Base-by-base conservation (phyloP, 1,284 basidiomycete genomes). In the Singerocomus rubriflavus region DNA sequence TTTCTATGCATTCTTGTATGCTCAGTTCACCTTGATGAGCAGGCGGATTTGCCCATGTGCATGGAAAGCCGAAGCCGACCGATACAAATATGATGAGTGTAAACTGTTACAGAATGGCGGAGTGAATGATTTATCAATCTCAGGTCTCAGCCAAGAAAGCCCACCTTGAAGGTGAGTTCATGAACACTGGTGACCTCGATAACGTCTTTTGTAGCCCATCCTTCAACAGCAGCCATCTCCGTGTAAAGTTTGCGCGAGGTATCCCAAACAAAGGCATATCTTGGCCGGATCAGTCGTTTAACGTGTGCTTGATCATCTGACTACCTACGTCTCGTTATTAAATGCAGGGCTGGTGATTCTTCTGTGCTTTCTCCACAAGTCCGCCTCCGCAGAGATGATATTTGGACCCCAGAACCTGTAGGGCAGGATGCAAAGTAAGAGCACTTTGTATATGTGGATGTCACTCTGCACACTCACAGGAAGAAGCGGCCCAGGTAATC, bases 51-150 rank as follows among this genome's bases (percentile, higher is more conserved):
- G 50, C 43, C 80, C 80, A 82, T 32, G 65, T 66, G 48, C 77
- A 76, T 1, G 72, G 66, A 38, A 79, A 68, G 6, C 80, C 79
- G 45, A 80, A 80, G 2, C 76, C 78, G 52, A 76, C 80, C 41
- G 67, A 72, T 6, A 72, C 73, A 36, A 82, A 73, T 17, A 80
- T 67, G 29, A 78, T 64, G 10, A 82, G 65, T 0, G 77, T 73
- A 13, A 79, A 60, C 76, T 80, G 34, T 29, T 12, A 21, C 16
- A 13, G 39, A n/a, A 14, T 30, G 14, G 27, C 31, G n/a, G 11
- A 30, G 17, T 33, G 13, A 16, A 6, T 26, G 8, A 7, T 40
- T 32, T n/a, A 26, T 25, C 21, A 7, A 17, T 32, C 13, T 21
- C 13, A 17, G 16, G 14, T 33, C 21, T 26, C 10, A 17, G n/a